Evolutionary conservation across 176 grass and related monocot species (phyloP).

Genomic region (Bothriochloa decipiens): DNA sequence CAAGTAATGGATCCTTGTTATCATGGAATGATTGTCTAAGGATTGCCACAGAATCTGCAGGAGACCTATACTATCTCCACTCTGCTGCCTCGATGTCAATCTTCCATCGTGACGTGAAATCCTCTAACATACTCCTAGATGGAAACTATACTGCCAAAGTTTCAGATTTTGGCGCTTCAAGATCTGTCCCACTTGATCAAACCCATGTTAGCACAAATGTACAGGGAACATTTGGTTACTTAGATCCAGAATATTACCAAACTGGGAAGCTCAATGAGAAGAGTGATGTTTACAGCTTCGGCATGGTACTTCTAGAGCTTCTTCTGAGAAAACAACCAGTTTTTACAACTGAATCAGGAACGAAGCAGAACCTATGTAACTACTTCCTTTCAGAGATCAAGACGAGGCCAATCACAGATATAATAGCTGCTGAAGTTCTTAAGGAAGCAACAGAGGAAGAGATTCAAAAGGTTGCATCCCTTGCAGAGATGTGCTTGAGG

Average conservation of each 20-base stretch:
- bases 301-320: conserved; percentile 9
- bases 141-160: background rate
- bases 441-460: background rate
- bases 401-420: background rate
- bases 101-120: conserved; percentile 14
- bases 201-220: background rate
- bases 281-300: conserved; percentile 6
- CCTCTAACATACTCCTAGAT: conserved; percentile 18
- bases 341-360: background rate
- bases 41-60: background rate
- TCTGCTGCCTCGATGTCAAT: conserved; percentile 1
- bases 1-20: background rate
- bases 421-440: background rate
- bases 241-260: conserved; percentile 4
- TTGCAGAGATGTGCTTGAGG: conserved; percentile 1
- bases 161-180: background rate
- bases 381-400: conserved; percentile 1
- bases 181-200: conserved; percentile 1
- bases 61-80: background rate
- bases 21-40: background rate
- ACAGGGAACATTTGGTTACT: conserved; percentile 18
- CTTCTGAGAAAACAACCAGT: background rate
- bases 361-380: background rate
- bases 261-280: background rate
- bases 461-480: background rate